Evolutionary conservation across 768 basidiomycete species (phyloP), one percentile per base, ranked within the genome.

Genomic region (Pleurotus pulmonarius): DNA sequence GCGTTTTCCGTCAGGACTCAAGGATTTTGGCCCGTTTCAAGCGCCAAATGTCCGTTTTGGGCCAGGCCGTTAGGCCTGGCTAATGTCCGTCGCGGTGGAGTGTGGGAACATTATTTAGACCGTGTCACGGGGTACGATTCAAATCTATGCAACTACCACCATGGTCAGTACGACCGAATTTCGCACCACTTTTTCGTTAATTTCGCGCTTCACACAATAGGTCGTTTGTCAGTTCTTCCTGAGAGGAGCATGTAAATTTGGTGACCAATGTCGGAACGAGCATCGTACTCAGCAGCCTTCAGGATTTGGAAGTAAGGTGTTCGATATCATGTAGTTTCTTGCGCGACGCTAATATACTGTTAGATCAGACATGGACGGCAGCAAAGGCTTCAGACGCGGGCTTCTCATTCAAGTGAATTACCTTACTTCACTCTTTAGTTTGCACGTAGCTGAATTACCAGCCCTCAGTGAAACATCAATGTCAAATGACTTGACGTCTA

Each of bases 211-310:
- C 8, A 34, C 9, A 34, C 29, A 9, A 5, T 49, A 88, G 87
- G 66, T 66, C 5, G 77, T 87, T 0, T 90, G 88, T 63, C 72
- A 76, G 46, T 90, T 74, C 68, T 89, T 77, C 64, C 64, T 86
- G 43, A 79, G 82, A 13, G 89, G 88, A 5, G 63, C 71, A 37
- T 90, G 89, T 71, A 81, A 74, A 62, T 91, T 85, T 61, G 89
- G 89, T 3, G 70, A 75, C 49, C 70, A 68, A 37, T 91, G 89
- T 66, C 77, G 81, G 60, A 83, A 87, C 61, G 85, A 88, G 59
- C 88, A 90, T 65, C 84, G 79, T 55, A 63, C 59, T 29, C 67
- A 66, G 56, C 66, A 68, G 46, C 65, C 65, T 57, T 62, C 65
- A 18, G 72, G 67, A 6, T 86, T 85, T 67, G 78, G 79, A 46